These are phyloP conservation scores for Ophiostoma australiae DNA, from an alignment of 2,329 filamentous ascomycete species.

Conservation along the genomic window DNA sequence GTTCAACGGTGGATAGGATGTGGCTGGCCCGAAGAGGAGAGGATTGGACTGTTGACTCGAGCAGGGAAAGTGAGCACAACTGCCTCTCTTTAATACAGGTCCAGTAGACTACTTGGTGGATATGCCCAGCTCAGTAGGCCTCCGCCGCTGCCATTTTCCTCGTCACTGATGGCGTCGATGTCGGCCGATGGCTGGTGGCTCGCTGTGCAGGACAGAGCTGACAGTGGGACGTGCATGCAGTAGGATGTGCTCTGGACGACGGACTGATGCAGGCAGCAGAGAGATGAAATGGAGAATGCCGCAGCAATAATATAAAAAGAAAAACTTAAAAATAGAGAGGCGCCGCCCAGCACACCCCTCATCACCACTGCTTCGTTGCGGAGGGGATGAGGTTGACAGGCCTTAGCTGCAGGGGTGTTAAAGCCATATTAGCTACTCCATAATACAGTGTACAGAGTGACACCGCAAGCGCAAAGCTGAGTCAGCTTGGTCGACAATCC, in stretches of 20 bases:
- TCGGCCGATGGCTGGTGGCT: not conserved
- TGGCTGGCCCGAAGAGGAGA: not conserved
- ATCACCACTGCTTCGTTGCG: constrained; percentile 13
- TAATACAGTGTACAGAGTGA: too few species aligned
- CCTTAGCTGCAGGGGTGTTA: not conserved
- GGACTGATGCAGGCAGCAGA: not conserved
- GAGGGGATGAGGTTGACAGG: constrained; percentile 7
- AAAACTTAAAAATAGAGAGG: constrained; percentile 3
- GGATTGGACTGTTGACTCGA: not conserved
- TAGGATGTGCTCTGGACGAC: not conserved
- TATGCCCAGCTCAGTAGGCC: not conserved
- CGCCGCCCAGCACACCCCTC: constrained; percentile 4
- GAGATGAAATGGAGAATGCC: not conserved
- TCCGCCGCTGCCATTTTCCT: not conserved
- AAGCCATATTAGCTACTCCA: not conserved
- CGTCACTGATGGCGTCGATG: not conserved
- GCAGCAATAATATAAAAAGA: not conserved
- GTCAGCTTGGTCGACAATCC: not conserved
- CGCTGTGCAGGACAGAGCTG: not conserved
- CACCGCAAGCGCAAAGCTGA: not conserved
- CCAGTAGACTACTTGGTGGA: not conserved
- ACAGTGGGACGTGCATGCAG: not conserved
- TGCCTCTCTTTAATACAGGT: not conserved
- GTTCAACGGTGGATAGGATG: not conserved
- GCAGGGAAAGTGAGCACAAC: not conserved